Evolutionary conservation across 78 protist species (phyloP).

Genomic region (Thecamonas trahens): DNA sequence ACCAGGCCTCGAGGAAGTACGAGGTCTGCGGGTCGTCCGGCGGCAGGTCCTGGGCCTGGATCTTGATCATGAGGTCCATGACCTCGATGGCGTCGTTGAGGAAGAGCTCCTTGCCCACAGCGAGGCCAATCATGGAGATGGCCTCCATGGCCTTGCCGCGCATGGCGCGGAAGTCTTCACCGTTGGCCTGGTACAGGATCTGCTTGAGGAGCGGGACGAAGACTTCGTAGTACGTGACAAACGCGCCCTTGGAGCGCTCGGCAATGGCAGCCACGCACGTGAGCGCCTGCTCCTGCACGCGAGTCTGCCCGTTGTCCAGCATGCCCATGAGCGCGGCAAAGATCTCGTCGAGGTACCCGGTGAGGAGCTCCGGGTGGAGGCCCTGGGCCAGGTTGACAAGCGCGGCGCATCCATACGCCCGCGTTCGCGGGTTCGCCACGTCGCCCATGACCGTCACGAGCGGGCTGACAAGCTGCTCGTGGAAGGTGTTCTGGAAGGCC

Average conservation of each 20-base stretch:
- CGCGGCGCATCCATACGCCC: conserved; percentile 66
- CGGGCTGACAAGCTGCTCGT: conserved; percentile 30
- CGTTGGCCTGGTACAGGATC: conserved; percentile 21
- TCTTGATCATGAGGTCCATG: conserved; percentile 43
- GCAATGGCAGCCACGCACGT: conserved; percentile 26
- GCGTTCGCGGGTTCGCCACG: conserved; percentile 40
- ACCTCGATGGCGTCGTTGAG: conserved; percentile 43
- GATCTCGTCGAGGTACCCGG: not conserved
- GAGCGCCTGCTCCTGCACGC: conserved; percentile 26
- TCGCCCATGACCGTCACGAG: conserved; percentile 36
- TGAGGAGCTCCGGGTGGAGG: not conserved
- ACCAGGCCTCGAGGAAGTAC: conserved; percentile 73
- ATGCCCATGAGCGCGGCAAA: not conserved
- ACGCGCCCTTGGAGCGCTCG: conserved; percentile 20
- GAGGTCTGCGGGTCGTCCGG: conserved; percentile 75
- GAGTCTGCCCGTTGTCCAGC: conserved; percentile 3
- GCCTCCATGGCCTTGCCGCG: conserved; percentile 87
- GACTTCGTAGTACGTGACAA: conserved; percentile 44
- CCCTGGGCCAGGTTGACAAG: conserved; percentile 55
- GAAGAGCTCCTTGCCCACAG: conserved; percentile 79
- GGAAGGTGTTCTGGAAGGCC: conserved; percentile 14
- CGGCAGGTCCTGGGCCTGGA: not conserved
- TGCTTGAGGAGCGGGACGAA: conserved; percentile 65
- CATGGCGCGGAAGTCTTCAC: conserved; percentile 24
- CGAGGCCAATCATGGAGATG: conserved; percentile 74